These are phyloP conservation scores for Aspergillus panamensis DNA, from an alignment of 495 filamentous ascomycete species.

Conservation along the genomic window DNA sequence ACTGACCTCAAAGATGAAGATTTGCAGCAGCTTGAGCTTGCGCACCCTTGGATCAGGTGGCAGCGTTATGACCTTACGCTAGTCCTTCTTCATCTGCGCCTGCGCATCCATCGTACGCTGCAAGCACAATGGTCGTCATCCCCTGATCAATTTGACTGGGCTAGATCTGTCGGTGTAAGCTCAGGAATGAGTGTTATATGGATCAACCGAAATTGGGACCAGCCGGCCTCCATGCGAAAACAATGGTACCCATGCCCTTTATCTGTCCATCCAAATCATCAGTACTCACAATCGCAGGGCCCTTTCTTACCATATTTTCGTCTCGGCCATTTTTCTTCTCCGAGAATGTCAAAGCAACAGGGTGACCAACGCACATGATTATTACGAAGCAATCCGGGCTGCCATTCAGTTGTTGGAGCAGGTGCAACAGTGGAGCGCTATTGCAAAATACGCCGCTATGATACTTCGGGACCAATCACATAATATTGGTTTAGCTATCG, in stretches of 20 bases:
- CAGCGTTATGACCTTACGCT: constrained; percentile 5
- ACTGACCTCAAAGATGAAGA: neutral
- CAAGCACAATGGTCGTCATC: neutral
- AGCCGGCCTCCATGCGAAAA: constrained; percentile 4
- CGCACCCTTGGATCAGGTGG: constrained; percentile 4
- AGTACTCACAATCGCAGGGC: neutral
- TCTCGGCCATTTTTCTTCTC: constrained; percentile 3
- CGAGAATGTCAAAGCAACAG: neutral
- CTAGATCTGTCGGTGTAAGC: neutral
- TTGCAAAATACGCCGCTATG: neutral
- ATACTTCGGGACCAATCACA: neutral
- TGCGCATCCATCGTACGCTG: constrained; percentile 3
- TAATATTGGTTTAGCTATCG: neutral
- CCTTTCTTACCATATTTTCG: constrained; percentile 4
- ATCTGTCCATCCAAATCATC: neutral
- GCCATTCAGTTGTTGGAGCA: neutral
- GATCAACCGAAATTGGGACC: constrained; percentile 9
- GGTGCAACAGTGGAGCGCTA: neutral
- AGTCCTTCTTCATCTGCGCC: constrained; percentile 3
- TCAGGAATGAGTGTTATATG: constrained; percentile 6
- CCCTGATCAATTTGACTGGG: constrained; percentile 1
- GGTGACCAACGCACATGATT: neutral
- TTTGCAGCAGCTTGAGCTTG: neutral
- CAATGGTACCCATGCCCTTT: neutral
- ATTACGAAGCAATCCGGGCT: neutral